Percentiles rank a stretch among this genome's conserved stretches.
Conservation (phyloP, 768 basidiomycete genomes). For the Collybia sordida region DNA sequence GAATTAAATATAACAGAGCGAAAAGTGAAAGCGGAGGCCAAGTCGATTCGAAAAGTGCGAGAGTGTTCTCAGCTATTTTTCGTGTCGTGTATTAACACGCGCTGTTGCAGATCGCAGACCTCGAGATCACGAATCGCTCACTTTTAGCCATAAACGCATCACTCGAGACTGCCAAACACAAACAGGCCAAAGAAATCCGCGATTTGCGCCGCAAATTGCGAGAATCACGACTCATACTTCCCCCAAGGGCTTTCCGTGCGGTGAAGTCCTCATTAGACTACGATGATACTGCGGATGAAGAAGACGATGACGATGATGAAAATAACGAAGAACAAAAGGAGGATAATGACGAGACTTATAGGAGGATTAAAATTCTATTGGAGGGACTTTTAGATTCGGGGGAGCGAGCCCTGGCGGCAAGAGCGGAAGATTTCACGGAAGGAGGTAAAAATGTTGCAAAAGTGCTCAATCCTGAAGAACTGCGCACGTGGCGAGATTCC, state of each 20-base stretch:
- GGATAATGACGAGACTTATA: conserved; percentile 56
- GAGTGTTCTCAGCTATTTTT: not conserved
- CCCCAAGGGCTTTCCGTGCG: conserved; percentile 59
- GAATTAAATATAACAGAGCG: conserved; percentile 39
- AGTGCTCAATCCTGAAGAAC: conserved; percentile 73
- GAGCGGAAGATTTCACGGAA: conserved; percentile 49
- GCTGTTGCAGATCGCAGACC: conserved; percentile 73
- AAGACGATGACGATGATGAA: conserved; percentile 47
- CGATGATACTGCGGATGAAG: conserved; percentile 43
- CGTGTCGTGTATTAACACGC: not conserved
- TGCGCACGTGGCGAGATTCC: conserved; percentile 55
- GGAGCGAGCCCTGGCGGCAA: conserved; percentile 59
- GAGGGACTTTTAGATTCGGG: conserved; percentile 62
- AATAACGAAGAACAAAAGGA: conserved; percentile 40
- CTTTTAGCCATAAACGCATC: conserved; percentile 82
- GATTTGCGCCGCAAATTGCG: conserved; percentile 81
- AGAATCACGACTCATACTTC: conserved; percentile 77
- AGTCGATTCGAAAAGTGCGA: conserved; percentile 82
- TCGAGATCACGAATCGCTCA: conserved; percentile 89
- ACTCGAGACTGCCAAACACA: conserved; percentile 76
- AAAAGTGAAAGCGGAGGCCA: conserved; percentile 69
- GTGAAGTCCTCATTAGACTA: conserved; percentile 50
- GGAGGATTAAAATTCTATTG: conserved; percentile 61
- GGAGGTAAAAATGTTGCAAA: conserved; percentile 50
- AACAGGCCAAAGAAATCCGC: conserved; percentile 82